A percentile compares a stretch with the other conserved stretches of the same genome.
These are phyloP conservation scores for Dictyostelium citrinum DNA, from an alignment of 78 protist species.

Conservation along the genomic window DNA sequence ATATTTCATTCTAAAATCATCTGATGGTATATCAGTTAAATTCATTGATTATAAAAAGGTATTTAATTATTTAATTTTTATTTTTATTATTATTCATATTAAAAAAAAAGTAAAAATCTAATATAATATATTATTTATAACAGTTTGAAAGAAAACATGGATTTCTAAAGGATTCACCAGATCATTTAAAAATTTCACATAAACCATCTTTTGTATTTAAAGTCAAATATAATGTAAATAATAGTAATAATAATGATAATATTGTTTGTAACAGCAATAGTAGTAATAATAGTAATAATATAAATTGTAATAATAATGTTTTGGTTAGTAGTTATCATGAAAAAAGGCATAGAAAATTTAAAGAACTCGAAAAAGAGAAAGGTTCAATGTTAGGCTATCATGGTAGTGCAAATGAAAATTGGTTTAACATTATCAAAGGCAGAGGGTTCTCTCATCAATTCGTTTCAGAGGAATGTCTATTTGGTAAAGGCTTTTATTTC, in stretches of 20 bases:
- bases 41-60: background rate
- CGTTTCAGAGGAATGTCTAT: constrained; percentile 25
- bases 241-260: background rate
- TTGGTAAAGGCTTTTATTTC: constrained; percentile 60
- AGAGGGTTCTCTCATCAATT: constrained; percentile 43
- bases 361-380: background rate
- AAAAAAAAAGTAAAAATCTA: background rate
- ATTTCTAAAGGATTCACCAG: background rate
- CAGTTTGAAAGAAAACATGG: constrained; percentile 3
- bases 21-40: background rate
- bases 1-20: background rate
- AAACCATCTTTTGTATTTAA: constrained; percentile 2
- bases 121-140: background rate
- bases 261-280: background rate
- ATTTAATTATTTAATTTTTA: background rate
- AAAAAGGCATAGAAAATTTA: background rate
- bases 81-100: too few species aligned
- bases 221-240: background rate
- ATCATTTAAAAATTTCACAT: constrained; percentile 1
- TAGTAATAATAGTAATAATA: background rate
- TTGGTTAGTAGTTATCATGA: background rate
- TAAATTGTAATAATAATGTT: background rate
- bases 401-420: constrained; percentile 55
- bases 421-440: constrained; percentile 56
- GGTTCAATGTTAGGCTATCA: constrained; percentile 54